These are phyloP conservation scores for Trypanosomatidae sp. DNA, from an alignment of 208 protist species.

Conservation along the genomic window DNA sequence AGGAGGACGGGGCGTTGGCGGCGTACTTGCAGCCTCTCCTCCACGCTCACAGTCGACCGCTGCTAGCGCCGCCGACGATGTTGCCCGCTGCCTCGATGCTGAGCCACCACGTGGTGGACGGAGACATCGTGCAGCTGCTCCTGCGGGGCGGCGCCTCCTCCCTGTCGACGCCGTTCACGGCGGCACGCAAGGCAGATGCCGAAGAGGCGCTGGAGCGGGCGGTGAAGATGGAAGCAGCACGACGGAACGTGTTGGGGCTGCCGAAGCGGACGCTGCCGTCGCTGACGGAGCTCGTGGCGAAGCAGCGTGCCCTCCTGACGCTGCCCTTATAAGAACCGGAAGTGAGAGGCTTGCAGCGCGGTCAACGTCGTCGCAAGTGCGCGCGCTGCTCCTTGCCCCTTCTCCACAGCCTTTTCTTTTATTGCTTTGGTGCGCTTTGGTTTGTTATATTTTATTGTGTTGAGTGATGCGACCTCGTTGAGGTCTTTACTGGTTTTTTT, in stretches of 20 bases:
- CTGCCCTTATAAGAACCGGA: slow-evolving; percentile 44
- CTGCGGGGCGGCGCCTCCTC: slow-evolving; percentile 25
- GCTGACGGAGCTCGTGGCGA: slow-evolving; percentile 59
- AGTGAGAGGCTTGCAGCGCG: neutral
- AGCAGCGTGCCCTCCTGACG: slow-evolving; percentile 64
- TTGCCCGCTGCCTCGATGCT: slow-evolving; percentile 8
- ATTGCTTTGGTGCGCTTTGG: too few relatives aligned
- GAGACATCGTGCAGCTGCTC: slow-evolving; percentile 54
- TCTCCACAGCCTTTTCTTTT: too few relatives aligned
- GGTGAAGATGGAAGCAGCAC: slow-evolving; percentile 45
- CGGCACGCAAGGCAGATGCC: slow-evolving; percentile 35
- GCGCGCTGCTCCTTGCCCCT: too few relatives aligned
- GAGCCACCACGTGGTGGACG: slow-evolving; percentile 64
- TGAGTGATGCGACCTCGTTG: too few relatives aligned
- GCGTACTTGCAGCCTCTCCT: slow-evolving; percentile 69
- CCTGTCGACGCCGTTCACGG: slow-evolving; percentile 54
- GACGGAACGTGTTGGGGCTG: slow-evolving; percentile 56
- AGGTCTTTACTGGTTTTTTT: too few relatives aligned
- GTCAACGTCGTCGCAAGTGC: neutral
- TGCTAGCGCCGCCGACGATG: slow-evolving; percentile 26
- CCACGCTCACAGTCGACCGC: slow-evolving; percentile 33
- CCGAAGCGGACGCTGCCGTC: slow-evolving; percentile 64
- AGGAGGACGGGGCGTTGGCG: slow-evolving; percentile 75
- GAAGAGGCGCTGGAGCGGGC: slow-evolving; percentile 46
- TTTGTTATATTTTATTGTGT: too few relatives aligned